Evolutionary conservation across 1,139 yeast species (phyloP), one percentile per base, ranked within the genome.

Genomic region (Lodderomyces elongisporus): DNA sequence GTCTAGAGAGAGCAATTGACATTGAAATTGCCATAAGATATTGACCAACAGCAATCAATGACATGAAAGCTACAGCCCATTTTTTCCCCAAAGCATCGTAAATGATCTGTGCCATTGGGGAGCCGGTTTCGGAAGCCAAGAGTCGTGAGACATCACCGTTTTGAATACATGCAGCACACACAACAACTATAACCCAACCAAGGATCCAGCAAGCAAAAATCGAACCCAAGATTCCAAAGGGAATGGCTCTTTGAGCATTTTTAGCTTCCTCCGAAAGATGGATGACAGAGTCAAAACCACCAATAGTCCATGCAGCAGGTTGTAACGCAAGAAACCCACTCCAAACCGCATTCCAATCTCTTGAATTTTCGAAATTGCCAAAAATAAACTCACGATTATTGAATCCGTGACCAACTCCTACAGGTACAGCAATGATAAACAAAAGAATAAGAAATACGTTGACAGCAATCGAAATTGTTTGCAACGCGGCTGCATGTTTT

Each of bases 221-320:
- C 15, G 62, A 52, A 3, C 67, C 66, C 15, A 58, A 45, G 15
- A 62, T 80, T 20, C 87, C 89, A 28, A 73, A 56, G 8, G 89
- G 87, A 13, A 80, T 79, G n/a, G 85, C 76, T 34, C 60, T 64
- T 16, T 78, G 66, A 9, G 89, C 85, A 47, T 78, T 74, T 28
- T 65, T 62, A 17, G 84, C 83, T 51, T 82, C 89, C 53, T 82
- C 91, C 17, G 79, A 68, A 72, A 79, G 74, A 54, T 81, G 89
- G 31, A 80, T 77, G 44, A 82, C 78, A 4, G 83, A 74, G 51
- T 81, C 89, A 49, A 79, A 80, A 0, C 84, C 79, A 42, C 79
- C 79, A 46, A 76, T 75, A 12, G 79, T 73, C 82, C 82, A 76
- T 33, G 74, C 73, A 1, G 83, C 79, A 2, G 85, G 78, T 69